Percentiles rank a stretch among this genome's conserved stretches.
Evolutionary conservation across 2,329 filamentous ascomycete species (phyloP).

Genomic region (Pseudonectria foliicola): DNA sequence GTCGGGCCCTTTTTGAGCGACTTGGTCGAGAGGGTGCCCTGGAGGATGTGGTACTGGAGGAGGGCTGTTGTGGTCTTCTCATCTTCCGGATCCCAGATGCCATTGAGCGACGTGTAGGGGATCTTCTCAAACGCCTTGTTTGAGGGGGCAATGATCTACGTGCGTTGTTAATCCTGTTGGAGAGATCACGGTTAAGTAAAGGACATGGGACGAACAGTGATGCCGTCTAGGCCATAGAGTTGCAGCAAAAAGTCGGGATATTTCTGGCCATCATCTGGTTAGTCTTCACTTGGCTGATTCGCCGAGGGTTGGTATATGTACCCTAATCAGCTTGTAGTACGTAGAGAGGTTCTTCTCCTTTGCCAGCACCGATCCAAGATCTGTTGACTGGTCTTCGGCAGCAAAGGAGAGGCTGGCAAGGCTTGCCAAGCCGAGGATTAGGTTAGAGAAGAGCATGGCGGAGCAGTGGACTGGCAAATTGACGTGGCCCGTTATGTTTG

Average conservation of each 20-base stretch:
- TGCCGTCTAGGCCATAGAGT: constrained; percentile 35
- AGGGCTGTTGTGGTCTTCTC: constrained; percentile 39
- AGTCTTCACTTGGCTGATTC: no score
- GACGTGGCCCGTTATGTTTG: no score
- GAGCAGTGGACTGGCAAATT: neutral
- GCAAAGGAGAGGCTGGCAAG: constrained; percentile 10
- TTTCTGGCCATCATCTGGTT: constrained; percentile 34
- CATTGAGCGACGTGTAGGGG: constrained; percentile 41
- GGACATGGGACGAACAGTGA: constrained; percentile 32
- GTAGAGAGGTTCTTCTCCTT: constrained; percentile 35
- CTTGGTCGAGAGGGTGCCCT: constrained; percentile 38
- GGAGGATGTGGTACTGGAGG: constrained; percentile 56
- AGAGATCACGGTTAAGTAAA: neutral
- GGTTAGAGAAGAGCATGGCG: constrained; percentile 13
- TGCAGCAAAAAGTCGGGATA: constrained; percentile 39
- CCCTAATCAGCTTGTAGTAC: constrained; percentile 38
- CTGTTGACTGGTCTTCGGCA: constrained; percentile 17
- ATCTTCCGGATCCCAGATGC: constrained; percentile 39
- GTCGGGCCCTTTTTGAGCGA: constrained; percentile 30
- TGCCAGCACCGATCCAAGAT: constrained; percentile 33
- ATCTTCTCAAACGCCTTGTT: constrained; percentile 51
- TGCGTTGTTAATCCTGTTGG: neutral
- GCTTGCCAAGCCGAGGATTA: constrained; percentile 16
- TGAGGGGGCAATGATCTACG: constrained; percentile 47
- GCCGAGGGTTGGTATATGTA: constrained; percentile 16